Evolutionary conservation across 305 asterid species (phyloP).

Genomic region (Fraxinus baroniana): DNA sequence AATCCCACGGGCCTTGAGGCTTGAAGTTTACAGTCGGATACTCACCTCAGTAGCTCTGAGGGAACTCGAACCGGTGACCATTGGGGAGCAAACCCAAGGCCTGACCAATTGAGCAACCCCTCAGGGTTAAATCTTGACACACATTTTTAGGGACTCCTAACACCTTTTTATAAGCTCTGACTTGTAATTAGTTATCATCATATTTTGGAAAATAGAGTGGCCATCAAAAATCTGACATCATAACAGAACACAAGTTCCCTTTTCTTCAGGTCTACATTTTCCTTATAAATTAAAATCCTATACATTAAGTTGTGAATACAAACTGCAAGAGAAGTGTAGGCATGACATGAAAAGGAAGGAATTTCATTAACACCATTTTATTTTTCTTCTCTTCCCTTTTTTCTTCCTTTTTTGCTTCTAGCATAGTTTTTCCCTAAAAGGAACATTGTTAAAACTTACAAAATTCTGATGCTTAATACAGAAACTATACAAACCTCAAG

Average conservation of each 20-base stretch:
- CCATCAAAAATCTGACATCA: constrained; percentile 1
- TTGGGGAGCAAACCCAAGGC: too few species aligned
- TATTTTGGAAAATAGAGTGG: background rate
- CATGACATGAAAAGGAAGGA: background rate
- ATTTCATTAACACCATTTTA: background rate
- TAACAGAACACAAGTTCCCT: background rate
- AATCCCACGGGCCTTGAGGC: too few species aligned
- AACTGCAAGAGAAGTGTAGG: background rate
- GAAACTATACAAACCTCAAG: constrained; percentile 67
- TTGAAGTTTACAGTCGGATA: too few species aligned
- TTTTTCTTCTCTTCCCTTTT: background rate
- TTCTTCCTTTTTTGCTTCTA: background rate
- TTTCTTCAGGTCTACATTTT: background rate
- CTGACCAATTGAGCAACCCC: too few species aligned
- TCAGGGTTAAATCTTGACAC: too few species aligned
- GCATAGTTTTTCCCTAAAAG: background rate
- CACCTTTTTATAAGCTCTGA: background rate
- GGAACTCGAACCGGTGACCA: too few species aligned
- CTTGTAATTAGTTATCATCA: background rate
- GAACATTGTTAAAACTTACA: background rate
- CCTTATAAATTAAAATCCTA: background rate
- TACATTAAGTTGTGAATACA: background rate
- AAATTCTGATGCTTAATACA: constrained; percentile 2
- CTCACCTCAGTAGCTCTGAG: too few species aligned
- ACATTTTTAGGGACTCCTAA: background rate